Evolutionary conservation across 1,284 basidiomycete genomes (phyloP), one percentile per base, ranked within the genome.

Genomic region (Papiliotrema fonsecae): DNA sequence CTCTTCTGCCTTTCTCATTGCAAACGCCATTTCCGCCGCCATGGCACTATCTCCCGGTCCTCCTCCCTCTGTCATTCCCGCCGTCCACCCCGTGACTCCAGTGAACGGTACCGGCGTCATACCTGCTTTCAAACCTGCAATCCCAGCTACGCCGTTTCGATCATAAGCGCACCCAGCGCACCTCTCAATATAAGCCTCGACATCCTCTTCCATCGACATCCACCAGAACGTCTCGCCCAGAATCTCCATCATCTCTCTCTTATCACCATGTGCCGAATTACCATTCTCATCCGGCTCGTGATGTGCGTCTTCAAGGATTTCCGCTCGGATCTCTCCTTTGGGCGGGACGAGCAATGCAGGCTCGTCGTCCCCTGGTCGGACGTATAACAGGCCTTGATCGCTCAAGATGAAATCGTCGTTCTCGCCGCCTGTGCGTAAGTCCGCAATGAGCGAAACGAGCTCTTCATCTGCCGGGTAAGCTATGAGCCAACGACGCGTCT

Each of bases 21-120:
- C 59, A 30, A 58, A 49, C 16, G 62, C 61, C 59, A 62, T 65
- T 28, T 62, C 62, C n/a, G 57, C 62, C 6, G 62, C 62, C 61
- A 65, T 59, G 10, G 48, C 55, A 38, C 57, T 65, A 50, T 59
- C 50, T 18, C 57, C 55, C 39, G 32, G 18, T 6, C 30, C 48
- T 21, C 47, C 46, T 19, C 28, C 45, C 27, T 45, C 45, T 13
- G 42, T 50, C 6, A 43, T 36, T 7, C 36, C 34, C n/a, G 32
- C 52, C 19, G 55, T 58, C 54, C 51, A 52, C 2, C 51, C 58
- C 18, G 52, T 56, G 26, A 54, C 44, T 16, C 54, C 49, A 0
- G 56, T 53, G 31, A 42, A 58, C n/a, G 52, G 52, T 13, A 58
- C 45, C 6, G 54, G 42, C 18, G 54, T 58, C 46, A 48, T 45